Evolutionary conservation across 2,329 filamentous ascomycete genomes (phyloP), one percentile per base, ranked within the genome.

Genomic region (Stagonosporopsis chrysanthemi): DNA sequence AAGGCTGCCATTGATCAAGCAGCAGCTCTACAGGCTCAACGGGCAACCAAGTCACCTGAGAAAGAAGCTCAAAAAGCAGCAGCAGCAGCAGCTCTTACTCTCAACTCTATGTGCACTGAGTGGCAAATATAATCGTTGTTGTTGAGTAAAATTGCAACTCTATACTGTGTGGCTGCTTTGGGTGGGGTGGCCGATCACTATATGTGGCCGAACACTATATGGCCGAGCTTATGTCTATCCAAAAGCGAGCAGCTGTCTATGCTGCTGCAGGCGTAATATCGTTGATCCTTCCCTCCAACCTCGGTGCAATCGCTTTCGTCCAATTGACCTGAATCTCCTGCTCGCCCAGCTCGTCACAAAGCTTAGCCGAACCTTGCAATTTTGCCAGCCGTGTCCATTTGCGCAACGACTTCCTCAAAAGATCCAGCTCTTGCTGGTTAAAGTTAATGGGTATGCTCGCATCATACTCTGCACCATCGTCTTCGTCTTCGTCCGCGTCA

Each of bases 221-320:
- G n/a, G n/a, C n/a, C n/a, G n/a, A n/a, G n/a, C n/a, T n/a, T n/a
- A n/a, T n/a, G n/a, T n/a, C 29, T 31, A 31, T 31, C 12, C 29
- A 31, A 11, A 23, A 4, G 19, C 35, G 4, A 23, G 12, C 1
- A 22, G 15, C n/a, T 15, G 29, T 39, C 38, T 52, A 57, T 19
- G 47, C 22, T 42, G 46, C 46, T 24, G 39, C 43, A 26, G 54
- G 48, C 4, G 54, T 57, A 9, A 57, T 43, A 22, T 57, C 73
- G 56, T 65, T 76, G 55, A 96, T 96, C 44, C 92, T 84, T 1
- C 91, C 91, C 72, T 96, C 92, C 8, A 94, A 60, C 54, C 84
- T 83, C 0, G 92, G 92, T 52, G 88, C 86, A 73, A 96, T 93
- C 1, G 90, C 89, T 58, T 85, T 86, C 8, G 91, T 94, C 91